Evolutionary conservation across 2,329 filamentous ascomycete genomes (phyloP).

Genomic region (Biscogniauxia marginata): DNA sequence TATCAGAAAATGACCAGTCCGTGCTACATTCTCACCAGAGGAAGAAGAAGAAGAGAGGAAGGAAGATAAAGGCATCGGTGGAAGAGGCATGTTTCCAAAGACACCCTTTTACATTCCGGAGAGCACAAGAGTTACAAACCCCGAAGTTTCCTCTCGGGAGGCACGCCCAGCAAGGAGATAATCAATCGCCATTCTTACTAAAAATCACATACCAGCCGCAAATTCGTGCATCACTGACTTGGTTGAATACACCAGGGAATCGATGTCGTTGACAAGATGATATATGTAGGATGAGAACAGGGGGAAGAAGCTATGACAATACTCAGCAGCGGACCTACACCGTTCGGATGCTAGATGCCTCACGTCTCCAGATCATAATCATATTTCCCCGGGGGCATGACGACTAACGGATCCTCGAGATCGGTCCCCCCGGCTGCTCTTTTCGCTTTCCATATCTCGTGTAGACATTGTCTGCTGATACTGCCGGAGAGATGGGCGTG

Average conservation of each 20-base stretch:
- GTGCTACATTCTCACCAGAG: too few relatives aligned
- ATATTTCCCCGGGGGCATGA: constrained; percentile 69
- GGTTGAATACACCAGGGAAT: constrained; percentile 62
- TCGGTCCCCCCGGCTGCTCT: constrained; percentile 50
- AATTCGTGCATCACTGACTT: constrained; percentile 66
- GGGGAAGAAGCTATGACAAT: constrained; percentile 64
- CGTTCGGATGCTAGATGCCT: constrained; percentile 24
- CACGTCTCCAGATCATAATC: constrained; percentile 70
- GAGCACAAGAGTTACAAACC: too few relatives aligned
- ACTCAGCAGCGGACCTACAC: not conserved
- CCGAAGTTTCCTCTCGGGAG: too few relatives aligned
- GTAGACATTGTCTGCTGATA: constrained; percentile 69
- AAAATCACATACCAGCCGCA: constrained; percentile 54
- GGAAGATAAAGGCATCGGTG: too few relatives aligned
- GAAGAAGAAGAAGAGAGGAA: too few relatives aligned
- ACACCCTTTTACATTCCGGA: too few relatives aligned
- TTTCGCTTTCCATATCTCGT: constrained; percentile 69
- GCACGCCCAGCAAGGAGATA: too few relatives aligned
- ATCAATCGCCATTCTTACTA: not conserved
- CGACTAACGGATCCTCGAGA: constrained; percentile 65
- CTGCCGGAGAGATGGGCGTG: constrained; percentile 81
- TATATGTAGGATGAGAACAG: constrained; percentile 81
- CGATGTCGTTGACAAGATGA: constrained; percentile 63
- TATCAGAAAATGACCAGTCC: not conserved
- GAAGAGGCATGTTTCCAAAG: too few relatives aligned